These are phyloP conservation scores for Tillandsia fasciculata DNA, from an alignment of 176 grass and related monocot species.

Conservation along the genomic window DNA sequence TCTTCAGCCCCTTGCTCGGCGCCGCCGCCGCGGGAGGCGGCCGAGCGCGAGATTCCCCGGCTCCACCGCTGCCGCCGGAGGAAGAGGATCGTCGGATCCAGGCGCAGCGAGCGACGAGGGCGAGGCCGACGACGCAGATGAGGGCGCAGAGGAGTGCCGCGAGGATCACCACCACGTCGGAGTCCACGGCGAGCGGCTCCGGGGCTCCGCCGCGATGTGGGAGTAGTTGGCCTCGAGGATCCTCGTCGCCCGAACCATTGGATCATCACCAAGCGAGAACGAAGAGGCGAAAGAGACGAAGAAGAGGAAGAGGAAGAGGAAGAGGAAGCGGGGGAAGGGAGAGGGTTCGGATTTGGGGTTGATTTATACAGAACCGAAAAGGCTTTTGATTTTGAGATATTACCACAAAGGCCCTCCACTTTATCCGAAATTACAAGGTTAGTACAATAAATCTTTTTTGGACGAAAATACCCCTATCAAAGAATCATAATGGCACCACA, in stretches of 20 bases:
- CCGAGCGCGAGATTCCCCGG: background rate
- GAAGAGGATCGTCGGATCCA: constrained; percentile 23
- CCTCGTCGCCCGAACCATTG: constrained; percentile 28
- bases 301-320: constrained; percentile 14
- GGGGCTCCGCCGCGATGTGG: constrained; percentile 30
- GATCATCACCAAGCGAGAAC: constrained; percentile 25
- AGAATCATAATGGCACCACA: background rate
- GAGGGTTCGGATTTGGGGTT: constrained; percentile 21
- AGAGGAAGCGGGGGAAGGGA: constrained; percentile 27
- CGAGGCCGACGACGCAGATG: constrained; percentile 54
- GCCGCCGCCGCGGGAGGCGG: background rate
- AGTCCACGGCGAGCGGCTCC: constrained; percentile 23
- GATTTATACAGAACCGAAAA: background rate
- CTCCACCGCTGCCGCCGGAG: background rate
- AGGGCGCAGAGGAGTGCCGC: constrained; percentile 53
- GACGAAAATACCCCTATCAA: background rate
- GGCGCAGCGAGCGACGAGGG: constrained; percentile 39
- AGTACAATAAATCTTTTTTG: no score
- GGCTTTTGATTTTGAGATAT: background rate
- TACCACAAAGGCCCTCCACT: background rate
- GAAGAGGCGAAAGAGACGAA: constrained; percentile 17
- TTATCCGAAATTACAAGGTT: background rate
- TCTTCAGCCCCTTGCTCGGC: constrained; percentile 41
- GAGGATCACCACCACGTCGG: constrained; percentile 52
- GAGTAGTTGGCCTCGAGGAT: constrained; percentile 29